Percentiles rank a stretch among this genome's conserved stretches.
These are phyloP conservation scores for Podaxis sp. DNA, from an alignment of 768 basidiomycete genomes.

Conservation along the genomic window DNA sequence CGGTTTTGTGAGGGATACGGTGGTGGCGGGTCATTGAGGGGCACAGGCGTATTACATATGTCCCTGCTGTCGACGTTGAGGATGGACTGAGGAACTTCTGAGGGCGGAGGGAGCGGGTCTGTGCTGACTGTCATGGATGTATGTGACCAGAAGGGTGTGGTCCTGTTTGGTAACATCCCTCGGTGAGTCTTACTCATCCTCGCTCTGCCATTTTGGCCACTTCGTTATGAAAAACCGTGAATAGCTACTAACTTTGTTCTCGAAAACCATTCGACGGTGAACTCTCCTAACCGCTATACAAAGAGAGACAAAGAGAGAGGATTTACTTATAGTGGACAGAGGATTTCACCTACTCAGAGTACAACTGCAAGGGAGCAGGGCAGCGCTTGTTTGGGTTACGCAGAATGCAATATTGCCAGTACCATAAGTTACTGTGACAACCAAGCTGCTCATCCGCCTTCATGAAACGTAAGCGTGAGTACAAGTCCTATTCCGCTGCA, in stretches of 20 bases:
- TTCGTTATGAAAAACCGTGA: background rate
- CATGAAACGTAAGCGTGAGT: too few relatives aligned
- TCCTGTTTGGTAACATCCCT: background rate
- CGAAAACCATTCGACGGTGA: too few relatives aligned
- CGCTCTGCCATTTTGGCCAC: background rate
- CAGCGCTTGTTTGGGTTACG: too few relatives aligned
- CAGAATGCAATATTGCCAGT: too few relatives aligned
- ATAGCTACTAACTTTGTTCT: background rate
- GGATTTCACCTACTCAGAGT: too few relatives aligned
- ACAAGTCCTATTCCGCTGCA: too few relatives aligned
- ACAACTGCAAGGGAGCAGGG: too few relatives aligned
- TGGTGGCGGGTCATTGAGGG: constrained; percentile 60
- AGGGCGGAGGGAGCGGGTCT: background rate
- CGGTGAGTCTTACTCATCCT: background rate
- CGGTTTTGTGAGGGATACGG: constrained; percentile 61
- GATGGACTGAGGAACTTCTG: background rate
- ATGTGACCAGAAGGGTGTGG: background rate
- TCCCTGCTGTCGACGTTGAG: background rate
- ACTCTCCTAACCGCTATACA: too few relatives aligned
- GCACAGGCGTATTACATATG: background rate
- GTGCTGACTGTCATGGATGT: constrained; percentile 5
- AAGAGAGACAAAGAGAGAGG: too few relatives aligned
- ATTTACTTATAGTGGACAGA: too few relatives aligned
- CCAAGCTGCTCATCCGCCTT: too few relatives aligned
- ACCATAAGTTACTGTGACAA: too few relatives aligned